These are phyloP conservation scores for Protea cynaroides DNA, from an alignment of 164 flowering plant genomes.

Conservation along the genomic window DNA sequence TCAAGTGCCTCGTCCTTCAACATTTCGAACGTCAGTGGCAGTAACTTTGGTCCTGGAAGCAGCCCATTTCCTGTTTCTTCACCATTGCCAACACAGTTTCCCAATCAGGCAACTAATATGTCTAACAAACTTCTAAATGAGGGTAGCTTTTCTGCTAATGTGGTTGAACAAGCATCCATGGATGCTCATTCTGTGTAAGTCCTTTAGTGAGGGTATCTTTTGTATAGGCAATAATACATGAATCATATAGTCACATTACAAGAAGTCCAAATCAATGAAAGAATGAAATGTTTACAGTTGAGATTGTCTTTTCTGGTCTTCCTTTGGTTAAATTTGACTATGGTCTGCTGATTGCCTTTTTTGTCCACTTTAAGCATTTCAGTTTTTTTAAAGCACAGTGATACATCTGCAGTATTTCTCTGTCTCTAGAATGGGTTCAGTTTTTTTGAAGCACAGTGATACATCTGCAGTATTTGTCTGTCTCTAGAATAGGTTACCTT, in stretches of 20 bases:
- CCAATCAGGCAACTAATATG: conserved; percentile 22
- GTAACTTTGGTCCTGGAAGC: conserved; percentile 10
- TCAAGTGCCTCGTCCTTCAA: conserved; percentile 23
- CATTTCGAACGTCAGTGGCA: conserved; percentile 17
- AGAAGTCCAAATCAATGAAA: not conserved
- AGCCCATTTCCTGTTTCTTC: conserved; percentile 23
- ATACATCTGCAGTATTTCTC: not conserved
- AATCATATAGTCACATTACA: not conserved
- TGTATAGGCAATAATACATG: not conserved
- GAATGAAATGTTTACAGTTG: not conserved
- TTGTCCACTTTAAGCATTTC: not conserved
- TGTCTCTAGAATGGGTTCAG: too few relatives aligned
- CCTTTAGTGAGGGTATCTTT: not conserved
- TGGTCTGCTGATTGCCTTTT: too few relatives aligned
- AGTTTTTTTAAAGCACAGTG: not conserved
- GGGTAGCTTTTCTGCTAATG: conserved; percentile 11
- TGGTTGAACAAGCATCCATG: conserved; percentile 14
- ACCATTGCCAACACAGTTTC: conserved; percentile 15
- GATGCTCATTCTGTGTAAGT: conserved; percentile 27
- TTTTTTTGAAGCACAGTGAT: not conserved
- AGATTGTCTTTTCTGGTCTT: too few relatives aligned
- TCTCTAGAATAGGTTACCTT: too few relatives aligned
- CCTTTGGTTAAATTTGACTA: too few relatives aligned
- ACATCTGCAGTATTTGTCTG: not conserved
- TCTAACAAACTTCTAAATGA: conserved; percentile 9